Percentiles rank a stretch among this genome's conserved stretches.
phyloP scores from a whole-genome alignment of 805 yeast genomes.

The Pichia pseudocactophila region DNA sequence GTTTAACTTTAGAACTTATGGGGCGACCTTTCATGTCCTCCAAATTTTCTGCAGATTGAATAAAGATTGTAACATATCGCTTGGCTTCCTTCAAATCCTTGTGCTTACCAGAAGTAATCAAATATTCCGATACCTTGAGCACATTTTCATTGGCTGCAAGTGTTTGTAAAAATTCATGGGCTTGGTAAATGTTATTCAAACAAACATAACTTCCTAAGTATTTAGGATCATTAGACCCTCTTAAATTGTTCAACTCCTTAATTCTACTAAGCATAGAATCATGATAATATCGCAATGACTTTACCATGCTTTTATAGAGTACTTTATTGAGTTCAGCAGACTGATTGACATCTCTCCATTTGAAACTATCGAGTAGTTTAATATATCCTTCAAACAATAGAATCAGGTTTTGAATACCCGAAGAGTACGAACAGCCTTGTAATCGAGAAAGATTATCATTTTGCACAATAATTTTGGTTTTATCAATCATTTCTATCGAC shows the following conservation, averaged over 20 bases:
- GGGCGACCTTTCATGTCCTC: constrained; percentile 26
- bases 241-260: neutral
- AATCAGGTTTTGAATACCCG: constrained; percentile 21
- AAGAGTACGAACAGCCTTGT: constrained; percentile 23
- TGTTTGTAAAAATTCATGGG: constrained; percentile 11
- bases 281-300: constrained; percentile 47
- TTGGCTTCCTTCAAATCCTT: constrained; percentile 5
- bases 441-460: constrained; percentile 46
- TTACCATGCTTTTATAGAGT: constrained; percentile 54
- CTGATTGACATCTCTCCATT: constrained; percentile 62
- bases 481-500: constrained; percentile 17
- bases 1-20: constrained; percentile 18
- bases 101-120: constrained; percentile 5
- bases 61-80: constrained; percentile 18
- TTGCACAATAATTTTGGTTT: constrained; percentile 42
- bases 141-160: constrained; percentile 8
- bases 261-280: constrained; percentile 20
- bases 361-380: constrained; percentile 44
- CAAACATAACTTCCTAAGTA: constrained; percentile 23
- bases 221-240: neutral
- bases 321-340: constrained; percentile 52
- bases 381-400: constrained; percentile 29
- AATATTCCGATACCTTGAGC: constrained; percentile 12
- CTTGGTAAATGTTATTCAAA: constrained; percentile 22
- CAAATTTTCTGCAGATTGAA: constrained; percentile 24